Base-by-base conservation (phyloP, 2,329 filamentous ascomycete species). In the Akanthomyces muscarius region DNA sequence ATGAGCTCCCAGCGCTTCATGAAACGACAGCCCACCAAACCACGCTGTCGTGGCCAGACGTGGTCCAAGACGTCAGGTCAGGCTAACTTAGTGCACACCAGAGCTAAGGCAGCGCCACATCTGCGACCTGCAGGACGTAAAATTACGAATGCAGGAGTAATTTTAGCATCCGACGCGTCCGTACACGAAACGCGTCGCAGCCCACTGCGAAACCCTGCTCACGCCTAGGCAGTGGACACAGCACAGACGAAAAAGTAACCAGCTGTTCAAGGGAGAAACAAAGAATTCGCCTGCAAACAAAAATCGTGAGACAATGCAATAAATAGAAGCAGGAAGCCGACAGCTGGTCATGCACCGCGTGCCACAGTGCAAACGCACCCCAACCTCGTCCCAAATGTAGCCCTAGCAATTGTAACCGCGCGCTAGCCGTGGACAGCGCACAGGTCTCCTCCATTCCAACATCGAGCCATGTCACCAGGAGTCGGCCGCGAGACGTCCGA, bases 91-190 rank as follows among this genome's bases (percentile, higher is more conserved):
- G 51, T 41, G 53, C 25, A 28, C 21, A 30, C 25, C 21, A 14
- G 53, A 45, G 48, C 48, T 54, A 55, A 48, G 38, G 59, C 30
- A 41, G 18, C 50, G 28, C 59, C 30, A 36, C 50, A 54, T 61
- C 59, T 54, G 50, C 50, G 42, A 61, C 59, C 50, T 55, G 59
- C 59, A 61, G 54, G 21, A 41, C 54, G 30, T 45, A 30, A 61
- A 61, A 61, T 61, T 54, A 51, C 45, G 4, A 23, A 36, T 59
- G 50, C 59, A 54, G 41, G 21, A n/a, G 41, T 54, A 61, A 61
- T 55, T 48, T 61, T 61, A 61, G 51, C 38, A 52, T 18, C 10
- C 48, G 48, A 48, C 59, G 59, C 51, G 59, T 61, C 33, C 16
- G 10, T 5, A 38, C 42, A 28, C 28, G 16, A 47, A 41, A 54